Base-by-base conservation (phyloP, 1,284 basidiomycete species). In the Puccinia triticina region DNA sequence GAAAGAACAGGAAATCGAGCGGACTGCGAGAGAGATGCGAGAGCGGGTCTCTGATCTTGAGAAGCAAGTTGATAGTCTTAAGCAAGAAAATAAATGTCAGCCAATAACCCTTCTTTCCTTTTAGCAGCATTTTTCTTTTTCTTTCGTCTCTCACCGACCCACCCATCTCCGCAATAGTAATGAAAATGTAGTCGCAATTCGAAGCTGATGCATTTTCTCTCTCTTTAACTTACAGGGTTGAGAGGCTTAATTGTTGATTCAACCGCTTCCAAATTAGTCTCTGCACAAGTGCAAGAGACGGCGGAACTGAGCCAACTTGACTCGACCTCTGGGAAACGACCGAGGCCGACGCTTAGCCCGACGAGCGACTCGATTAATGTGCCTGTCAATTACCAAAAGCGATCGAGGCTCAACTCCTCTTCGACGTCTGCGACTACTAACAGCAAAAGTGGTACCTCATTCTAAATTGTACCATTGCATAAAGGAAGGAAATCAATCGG, bases 81-180 rank as follows among this genome's bases (percentile, higher is more conserved):
- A 67, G 32, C 80, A 82, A 82, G 80, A 82, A 76, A 82, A 82
- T 37, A 76, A 76, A 71, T 82, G 80, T 82, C 32, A 71, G 80
- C 34, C 21, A 61, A 37, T 46, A 29, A n/a, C n/a, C n/a, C n/a
- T n/a, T 18, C 61, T 72, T 61, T 43, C 29, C 23, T 80, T 32
- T 26, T 3, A 26, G 2, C 57, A 23, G 40, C 7, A 34, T 59
- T 66, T 48, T 46, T 37, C 32, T 40, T 32, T 37, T 37, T 46
- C 75, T 66, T 16, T 2, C n/a, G n/a, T 43, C 14, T 48, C 18
- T 66, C 40, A 69, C 23, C 66, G 32, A 69, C 66, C 11, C 66
- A 66, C 40, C 32, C 16, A 18, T 34, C 40, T 18, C 29, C 34
- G 34, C 59, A 61, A 32, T 12, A 32, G 16, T 10, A 18, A 61